Evolutionary conservation across 2,329 filamentous ascomycete genomes (phyloP).

Genomic region (Aspergillus sp.): DNA sequence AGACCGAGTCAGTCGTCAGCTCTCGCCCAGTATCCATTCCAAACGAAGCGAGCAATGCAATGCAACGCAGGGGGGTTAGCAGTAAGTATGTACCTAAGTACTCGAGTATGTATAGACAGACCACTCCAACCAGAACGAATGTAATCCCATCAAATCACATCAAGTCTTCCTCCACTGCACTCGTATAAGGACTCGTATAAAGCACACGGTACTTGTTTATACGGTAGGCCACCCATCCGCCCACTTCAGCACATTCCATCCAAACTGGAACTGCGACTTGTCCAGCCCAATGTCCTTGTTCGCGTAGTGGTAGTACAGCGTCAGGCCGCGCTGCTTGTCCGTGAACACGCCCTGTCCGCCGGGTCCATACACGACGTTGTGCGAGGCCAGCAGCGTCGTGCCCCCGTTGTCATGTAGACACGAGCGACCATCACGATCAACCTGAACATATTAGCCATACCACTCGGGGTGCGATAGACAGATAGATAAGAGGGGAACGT

Average conservation of each 20-base stretch:
- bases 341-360: conserved; percentile 55
- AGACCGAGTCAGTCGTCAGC: too few species aligned
- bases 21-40: too few species aligned
- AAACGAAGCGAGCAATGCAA: neutral
- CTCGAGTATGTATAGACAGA: neutral
- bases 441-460: conserved; percentile 15
- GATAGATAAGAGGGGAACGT: conserved; percentile 14
- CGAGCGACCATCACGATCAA: conserved; percentile 54
- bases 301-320: conserved; percentile 65
- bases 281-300: conserved; percentile 52
- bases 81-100: neutral
- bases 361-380: conserved; percentile 63
- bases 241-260: conserved; percentile 50
- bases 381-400: conserved; percentile 59
- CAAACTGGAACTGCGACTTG: conserved; percentile 47
- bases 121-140: neutral
- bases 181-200: too few species aligned
- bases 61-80: neutral
- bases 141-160: too few species aligned
- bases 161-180: too few species aligned
- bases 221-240: conserved; percentile 44
- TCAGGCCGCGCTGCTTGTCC: conserved; percentile 45
- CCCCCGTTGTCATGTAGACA: conserved; percentile 58
- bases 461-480: neutral
- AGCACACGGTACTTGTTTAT: neutral